Evolutionary conservation across 1,139 yeast genomes (phyloP), one percentile per base, ranked within the genome.

Genomic region (Protomyces inouyei): DNA sequence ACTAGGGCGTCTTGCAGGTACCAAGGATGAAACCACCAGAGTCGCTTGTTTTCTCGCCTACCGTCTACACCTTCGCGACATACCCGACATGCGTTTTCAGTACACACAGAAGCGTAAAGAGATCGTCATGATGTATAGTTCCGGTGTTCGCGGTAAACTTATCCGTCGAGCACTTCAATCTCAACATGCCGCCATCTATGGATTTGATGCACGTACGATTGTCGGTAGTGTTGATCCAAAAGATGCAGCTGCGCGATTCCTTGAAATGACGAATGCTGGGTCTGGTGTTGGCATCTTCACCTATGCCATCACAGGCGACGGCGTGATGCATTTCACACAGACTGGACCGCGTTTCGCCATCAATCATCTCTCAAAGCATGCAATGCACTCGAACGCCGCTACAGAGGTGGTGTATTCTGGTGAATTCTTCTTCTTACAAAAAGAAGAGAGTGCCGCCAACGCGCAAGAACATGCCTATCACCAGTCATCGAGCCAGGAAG

Each of bases 361-460:
- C 56, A 55, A 61, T 14, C 61, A 61, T 48, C 38, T 61, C 5
- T 52, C 59, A 21, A 61, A 61, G 32, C 65, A 61, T 46, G 56
- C 61, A 4, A 61, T 61, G 65, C 65, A 61, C 25, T 53, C 56
- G 14, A 60, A 61, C 21, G 61, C 61, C 14, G 65, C 65, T 5
- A 55, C 52, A 16, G 65, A 55, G 43, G 65, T 61, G n/a, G 60
- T 55, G 14, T 61, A 52, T 25, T 55, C 65, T 4, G 65, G 65
- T 10, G 65, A 61, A 32, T 55, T 61, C 61, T 61, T 61, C 51
- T 60, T 60, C 37, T 37, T 43, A 6, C 48, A 28, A 16, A 60
- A 60, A 12, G 55, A 46, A 8, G 60, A 54, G n/a, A 55, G 14
- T 35, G 48, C n/a, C 8, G 28, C 14, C 2, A 25, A 51, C 18